Evolutionary conservation across 345 rosid species (phyloP).

Genomic region (Salix exigua): DNA sequence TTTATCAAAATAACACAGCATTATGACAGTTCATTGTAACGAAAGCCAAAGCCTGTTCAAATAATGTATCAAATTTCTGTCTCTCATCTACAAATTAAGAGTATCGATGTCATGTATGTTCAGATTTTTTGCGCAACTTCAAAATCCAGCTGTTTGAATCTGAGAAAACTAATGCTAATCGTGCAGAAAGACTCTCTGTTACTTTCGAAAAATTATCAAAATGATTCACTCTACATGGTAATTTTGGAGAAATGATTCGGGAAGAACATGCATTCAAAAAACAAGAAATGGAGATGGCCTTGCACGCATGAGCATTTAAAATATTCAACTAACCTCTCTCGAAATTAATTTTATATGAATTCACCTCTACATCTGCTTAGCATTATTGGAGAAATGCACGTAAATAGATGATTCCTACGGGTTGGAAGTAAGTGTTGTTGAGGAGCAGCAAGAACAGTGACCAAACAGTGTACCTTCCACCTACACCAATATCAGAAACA

Average conservation of each 20-base stretch:
- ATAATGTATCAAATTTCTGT: not conserved
- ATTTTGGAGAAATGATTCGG: not conserved
- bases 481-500: not conserved
- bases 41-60: not conserved
- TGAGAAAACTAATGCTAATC: not conserved
- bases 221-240: not conserved
- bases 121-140: not conserved
- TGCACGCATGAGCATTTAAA: not conserved
- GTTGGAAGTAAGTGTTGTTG: conserved; percentile 3
- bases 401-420: conserved; percentile 5
- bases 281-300: too few species aligned
- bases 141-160: not conserved
- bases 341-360: not conserved
- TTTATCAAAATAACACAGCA: not conserved
- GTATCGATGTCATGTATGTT: not conserved
- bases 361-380: not conserved
- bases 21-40: not conserved
- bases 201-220: not conserved
- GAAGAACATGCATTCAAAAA: not conserved
- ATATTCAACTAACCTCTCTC: not conserved
- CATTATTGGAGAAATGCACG: not conserved
- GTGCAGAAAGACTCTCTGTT: not conserved
- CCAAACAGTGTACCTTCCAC: not conserved
- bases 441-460: conserved; percentile 9
- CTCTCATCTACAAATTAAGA: not conserved